Percentiles rank a stretch among this genome's conserved stretches.
These are phyloP conservation scores for Mycena citricolor DNA, from an alignment of 1,284 basidiomycete genomes.

Conservation along the genomic window DNA sequence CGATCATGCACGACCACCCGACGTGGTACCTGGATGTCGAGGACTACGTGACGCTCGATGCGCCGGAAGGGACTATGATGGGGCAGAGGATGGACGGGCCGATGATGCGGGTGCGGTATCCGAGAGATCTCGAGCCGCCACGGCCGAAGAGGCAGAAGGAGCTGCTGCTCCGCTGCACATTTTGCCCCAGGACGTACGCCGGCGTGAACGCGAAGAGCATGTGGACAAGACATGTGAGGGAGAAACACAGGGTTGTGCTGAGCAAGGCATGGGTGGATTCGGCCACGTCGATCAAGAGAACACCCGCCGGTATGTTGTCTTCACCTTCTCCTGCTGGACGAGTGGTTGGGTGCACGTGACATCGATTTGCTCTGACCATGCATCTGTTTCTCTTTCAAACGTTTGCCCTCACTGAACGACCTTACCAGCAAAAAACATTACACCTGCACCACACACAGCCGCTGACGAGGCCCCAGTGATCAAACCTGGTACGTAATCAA, in stretches of 20 bases:
- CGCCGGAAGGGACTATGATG: constrained; percentile 3
- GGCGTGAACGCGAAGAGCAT: constrained; percentile 83
- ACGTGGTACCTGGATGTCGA: background rate
- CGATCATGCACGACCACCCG: background rate
- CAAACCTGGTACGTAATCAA: too few relatives aligned
- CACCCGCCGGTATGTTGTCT: constrained; percentile 13
- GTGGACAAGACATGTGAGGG: constrained; percentile 81
- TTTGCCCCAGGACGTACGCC: constrained; percentile 73
- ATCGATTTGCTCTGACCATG: too few relatives aligned
- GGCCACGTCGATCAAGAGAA: constrained; percentile 15
- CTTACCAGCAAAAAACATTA: too few relatives aligned
- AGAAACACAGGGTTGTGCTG: constrained; percentile 57
- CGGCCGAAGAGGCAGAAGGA: constrained; percentile 79
- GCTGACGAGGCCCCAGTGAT: too few relatives aligned
- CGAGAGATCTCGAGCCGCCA: constrained; percentile 58
- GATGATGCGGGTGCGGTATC: background rate
- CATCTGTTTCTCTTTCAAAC: too few relatives aligned
- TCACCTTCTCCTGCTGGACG: too few relatives aligned
- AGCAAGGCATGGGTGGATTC: constrained; percentile 22
- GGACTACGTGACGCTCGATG: background rate
- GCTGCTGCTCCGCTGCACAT: constrained; percentile 70
- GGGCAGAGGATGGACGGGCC: too few relatives aligned
- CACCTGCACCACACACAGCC: too few relatives aligned
- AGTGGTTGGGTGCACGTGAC: too few relatives aligned
- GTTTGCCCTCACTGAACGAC: too few relatives aligned